phyloP scores from a whole-genome alignment of 495 filamentous ascomycete genomes.

The Aspergillus ostianus region DNA sequence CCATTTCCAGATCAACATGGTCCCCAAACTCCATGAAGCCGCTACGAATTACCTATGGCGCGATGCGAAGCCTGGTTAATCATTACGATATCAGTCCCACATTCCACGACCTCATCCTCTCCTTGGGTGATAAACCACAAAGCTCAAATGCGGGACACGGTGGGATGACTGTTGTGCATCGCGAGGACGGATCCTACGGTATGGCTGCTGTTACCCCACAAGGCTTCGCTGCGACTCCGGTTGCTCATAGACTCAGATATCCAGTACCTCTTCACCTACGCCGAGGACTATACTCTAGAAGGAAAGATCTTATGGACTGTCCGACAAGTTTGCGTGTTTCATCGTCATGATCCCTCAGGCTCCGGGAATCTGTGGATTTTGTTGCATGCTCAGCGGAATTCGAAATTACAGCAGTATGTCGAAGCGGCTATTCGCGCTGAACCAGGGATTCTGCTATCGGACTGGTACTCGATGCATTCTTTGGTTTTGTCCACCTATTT shows the following conservation, averaged over 20 bases:
- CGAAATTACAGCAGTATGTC: constrained; percentile 13
- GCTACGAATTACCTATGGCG: constrained; percentile 13
- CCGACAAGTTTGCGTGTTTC: constrained; percentile 20
- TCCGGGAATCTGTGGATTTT: constrained; percentile 20
- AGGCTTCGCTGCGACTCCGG: no score
- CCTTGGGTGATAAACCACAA: constrained; percentile 21
- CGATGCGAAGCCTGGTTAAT: constrained; percentile 11
- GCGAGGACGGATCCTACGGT: constrained; percentile 18
- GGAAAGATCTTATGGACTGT: constrained; percentile 14
- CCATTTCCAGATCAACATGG: constrained; percentile 16
- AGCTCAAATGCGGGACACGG: constrained; percentile 20
- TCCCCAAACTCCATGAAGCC: constrained; percentile 11
- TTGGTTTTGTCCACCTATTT: constrained; percentile 13
- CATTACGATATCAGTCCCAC: constrained; percentile 9
- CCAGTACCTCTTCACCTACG: constrained; percentile 15
- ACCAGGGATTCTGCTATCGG: neutral
- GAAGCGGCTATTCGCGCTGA: neutral
- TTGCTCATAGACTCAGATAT: constrained; percentile 5
- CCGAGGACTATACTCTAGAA: constrained; percentile 1
- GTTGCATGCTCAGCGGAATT: constrained; percentile 11
- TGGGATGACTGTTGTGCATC: constrained; percentile 12
- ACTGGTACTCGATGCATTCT: constrained; percentile 14
- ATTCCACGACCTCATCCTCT: constrained; percentile 16
- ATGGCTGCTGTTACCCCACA: neutral
- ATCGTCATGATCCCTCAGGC: constrained; percentile 15